Evolutionary conservation across 306 rosid genomes (phyloP).

Genomic region (Prunus mongolica): DNA sequence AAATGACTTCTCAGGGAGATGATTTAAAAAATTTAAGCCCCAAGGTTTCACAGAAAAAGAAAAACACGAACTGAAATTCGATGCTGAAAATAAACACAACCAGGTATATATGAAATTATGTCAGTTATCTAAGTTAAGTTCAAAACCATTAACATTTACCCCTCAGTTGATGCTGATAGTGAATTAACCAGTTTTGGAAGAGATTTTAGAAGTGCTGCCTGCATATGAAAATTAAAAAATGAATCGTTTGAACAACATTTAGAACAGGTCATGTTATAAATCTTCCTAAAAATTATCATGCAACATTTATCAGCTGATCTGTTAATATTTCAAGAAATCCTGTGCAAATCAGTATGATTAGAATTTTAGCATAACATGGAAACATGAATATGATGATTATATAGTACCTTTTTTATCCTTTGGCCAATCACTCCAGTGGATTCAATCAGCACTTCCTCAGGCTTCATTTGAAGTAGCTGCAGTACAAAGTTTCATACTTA

Average conservation of each 20-base stretch:
- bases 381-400: conserved; percentile 8
- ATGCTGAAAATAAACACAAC: neutral
- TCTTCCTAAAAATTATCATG: neutral
- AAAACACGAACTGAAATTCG: neutral
- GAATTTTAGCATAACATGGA: conserved; percentile 1
- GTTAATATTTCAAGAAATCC: conserved; percentile 6
- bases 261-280: conserved; percentile 3
- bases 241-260: conserved; percentile 2
- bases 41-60: neutral
- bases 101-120: neutral
- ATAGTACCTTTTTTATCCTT: conserved; percentile 73
- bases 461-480: conserved; percentile 64
- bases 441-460: conserved; percentile 74
- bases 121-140: neutral
- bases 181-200: conserved; percentile 68
- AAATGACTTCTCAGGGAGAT: neutral
- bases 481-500: neutral
- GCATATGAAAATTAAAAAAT: conserved; percentile 31
- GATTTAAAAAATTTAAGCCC: neutral
- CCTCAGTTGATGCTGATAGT: conserved; percentile 57
- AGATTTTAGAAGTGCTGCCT: conserved; percentile 71
- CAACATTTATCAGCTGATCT: conserved; percentile 14
- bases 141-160: conserved; percentile 43
- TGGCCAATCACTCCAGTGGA: conserved; percentile 95
- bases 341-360: conserved; percentile 8